Evolutionary conservation across 192 early-diverging fungal genomes (phyloP), one percentile per base, ranked within the genome.

Genomic region (Rhizophlyctis rosea): DNA sequence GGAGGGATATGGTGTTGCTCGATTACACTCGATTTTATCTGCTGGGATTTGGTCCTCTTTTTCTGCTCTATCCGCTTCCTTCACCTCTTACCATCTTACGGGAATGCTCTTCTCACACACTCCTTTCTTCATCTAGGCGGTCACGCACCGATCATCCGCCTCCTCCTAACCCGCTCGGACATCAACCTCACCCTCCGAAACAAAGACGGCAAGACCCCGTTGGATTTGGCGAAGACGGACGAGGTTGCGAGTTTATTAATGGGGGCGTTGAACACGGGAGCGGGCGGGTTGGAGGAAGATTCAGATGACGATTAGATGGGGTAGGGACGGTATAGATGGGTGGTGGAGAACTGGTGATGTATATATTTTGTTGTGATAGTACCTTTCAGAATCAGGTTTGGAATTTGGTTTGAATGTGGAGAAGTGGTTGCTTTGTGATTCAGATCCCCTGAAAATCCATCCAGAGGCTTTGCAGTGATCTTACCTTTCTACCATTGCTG

Each of bases 231-330:
- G 16, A 79, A 76, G 58, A 59, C 47, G 1, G 81, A 83, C 60
- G 75, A 77, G 13, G 68, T 64, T 56, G 81, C 74, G 0, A 59
- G 75, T 1, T 25, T 76, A 16, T 56, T 83, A 39, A 64, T 83
- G 34, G 65, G 78, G 47, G 62, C 54, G 47, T 25, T 29, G 21
- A 50, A 34, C 16, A 58, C 60, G 9, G 50, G 59, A 2, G 56
- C 59, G 11, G 73, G 63, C 32, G 24, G 56, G 18, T 47, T 36
- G 34, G 68, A 64, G 49, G 73, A 70, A 25, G 66, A 75, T 1
- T 64, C 50, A 18, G 67, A 67, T 31, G 65, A 67, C 21, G 65
- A 67, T 34, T 57, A 32, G 24, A n/a, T n/a, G n/a, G n/a, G n/a
- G n/a, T n/a, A n/a, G n/a, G n/a, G n/a, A n/a, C n/a, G n/a, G n/a